These are phyloP conservation scores for Kodamaea laetipori DNA, from an alignment of 805 yeast genomes.

Conservation along the genomic window DNA sequence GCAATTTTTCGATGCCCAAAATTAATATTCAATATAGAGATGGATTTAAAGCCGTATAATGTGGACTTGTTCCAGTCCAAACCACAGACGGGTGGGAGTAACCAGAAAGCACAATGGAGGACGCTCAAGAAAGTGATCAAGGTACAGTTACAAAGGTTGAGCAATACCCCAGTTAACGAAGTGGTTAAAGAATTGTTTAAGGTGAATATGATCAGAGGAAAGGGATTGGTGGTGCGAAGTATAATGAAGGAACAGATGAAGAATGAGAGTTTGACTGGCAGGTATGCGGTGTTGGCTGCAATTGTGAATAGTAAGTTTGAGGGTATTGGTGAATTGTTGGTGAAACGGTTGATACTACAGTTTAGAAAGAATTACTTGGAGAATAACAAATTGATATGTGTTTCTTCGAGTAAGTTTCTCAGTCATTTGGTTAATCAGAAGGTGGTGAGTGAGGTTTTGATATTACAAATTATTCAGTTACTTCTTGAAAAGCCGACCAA, in stretches of 20 bases:
- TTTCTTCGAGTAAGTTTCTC: slow-evolving; percentile 50
- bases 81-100: slow-evolving; percentile 3
- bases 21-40: background rate
- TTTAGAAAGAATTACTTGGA: slow-evolving; percentile 56
- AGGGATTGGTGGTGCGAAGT: slow-evolving; percentile 58
- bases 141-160: slow-evolving; percentile 49
- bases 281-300: slow-evolving; percentile 59
- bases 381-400: slow-evolving; percentile 47
- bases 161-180: slow-evolving; percentile 48
- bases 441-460: slow-evolving; percentile 42
- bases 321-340: slow-evolving; percentile 60
- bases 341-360: slow-evolving; percentile 54
- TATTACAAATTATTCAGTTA: slow-evolving; percentile 39
- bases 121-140: slow-evolving; percentile 23
- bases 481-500: slow-evolving; percentile 48
- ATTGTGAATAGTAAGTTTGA: slow-evolving; percentile 70
- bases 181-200: slow-evolving; percentile 53
- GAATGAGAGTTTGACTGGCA: slow-evolving; percentile 43
- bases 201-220: slow-evolving; percentile 59
- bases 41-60: slow-evolving; percentile 7
- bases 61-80: slow-evolving; percentile 9
- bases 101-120: slow-evolving; percentile 26
- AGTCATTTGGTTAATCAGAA: slow-evolving; percentile 65
- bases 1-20: slow-evolving; percentile 4
- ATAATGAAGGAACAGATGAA: slow-evolving; percentile 55